These are phyloP conservation scores for Alternaria sp. DNA, from an alignment of 2,329 filamentous ascomycete species.

Conservation along the genomic window DNA sequence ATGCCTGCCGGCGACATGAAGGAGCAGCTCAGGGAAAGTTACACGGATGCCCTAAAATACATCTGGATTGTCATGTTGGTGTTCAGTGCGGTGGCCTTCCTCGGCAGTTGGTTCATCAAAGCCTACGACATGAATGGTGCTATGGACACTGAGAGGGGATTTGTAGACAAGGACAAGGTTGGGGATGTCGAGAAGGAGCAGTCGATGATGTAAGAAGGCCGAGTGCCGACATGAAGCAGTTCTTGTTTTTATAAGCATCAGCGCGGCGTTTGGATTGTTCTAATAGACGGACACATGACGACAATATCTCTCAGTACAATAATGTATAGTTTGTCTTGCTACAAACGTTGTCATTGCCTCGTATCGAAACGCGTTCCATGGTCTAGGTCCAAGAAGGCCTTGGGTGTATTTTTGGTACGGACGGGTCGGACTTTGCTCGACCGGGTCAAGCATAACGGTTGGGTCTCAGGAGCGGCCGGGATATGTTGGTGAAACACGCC, in stretches of 20 bases:
- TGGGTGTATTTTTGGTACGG: conserved; percentile 12
- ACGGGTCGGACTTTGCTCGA: conserved; percentile 7
- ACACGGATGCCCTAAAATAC: conserved; percentile 62
- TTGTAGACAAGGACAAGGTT: conserved; percentile 50
- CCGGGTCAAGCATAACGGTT: conserved; percentile 14
- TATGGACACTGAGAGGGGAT: conserved; percentile 59
- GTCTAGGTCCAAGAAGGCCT: not conserved
- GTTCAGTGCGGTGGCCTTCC: conserved; percentile 60
- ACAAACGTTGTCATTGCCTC: not conserved
- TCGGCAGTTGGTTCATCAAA: conserved; percentile 63
- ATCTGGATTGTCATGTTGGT: conserved; percentile 66
- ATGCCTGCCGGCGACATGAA: conserved; percentile 61
- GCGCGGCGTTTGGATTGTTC: conserved; percentile 8
- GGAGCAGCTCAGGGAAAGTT: conserved; percentile 53
- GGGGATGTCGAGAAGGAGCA: conserved; percentile 31
- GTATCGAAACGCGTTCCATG: not conserved
- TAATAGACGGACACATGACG: not conserved
- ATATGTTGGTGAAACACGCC: conserved; percentile 37
- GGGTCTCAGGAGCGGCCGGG: conserved; percentile 25
- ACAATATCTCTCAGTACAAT: not conserved
- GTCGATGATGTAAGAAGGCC: not conserved
- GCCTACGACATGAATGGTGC: conserved; percentile 56
- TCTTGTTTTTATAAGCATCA: conserved; percentile 9
- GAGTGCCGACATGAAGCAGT: not conserved
- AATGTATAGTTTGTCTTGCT: not conserved